Percentiles rank a stretch among this genome's conserved stretches.
phyloP scores from a whole-genome alignment of 768 basidiomycete genomes.

The Tricholoma flavovirens region DNA sequence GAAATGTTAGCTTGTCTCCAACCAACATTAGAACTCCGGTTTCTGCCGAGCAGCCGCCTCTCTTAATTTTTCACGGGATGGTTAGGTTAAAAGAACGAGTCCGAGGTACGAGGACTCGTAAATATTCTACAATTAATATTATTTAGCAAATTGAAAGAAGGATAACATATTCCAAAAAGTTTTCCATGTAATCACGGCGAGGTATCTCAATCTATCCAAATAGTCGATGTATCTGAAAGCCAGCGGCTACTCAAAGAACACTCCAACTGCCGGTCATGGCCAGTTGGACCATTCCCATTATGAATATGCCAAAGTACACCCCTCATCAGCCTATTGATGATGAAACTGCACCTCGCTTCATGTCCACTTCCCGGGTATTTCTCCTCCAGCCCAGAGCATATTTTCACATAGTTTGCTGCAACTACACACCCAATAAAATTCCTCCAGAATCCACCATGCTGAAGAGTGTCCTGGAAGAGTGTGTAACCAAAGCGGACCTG shows the following conservation, averaged over 20 bases:
- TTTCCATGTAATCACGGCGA: neutral
- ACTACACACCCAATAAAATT: constrained; percentile 1
- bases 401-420: neutral
- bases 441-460: neutral
- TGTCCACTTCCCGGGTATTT: neutral
- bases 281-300: neutral
- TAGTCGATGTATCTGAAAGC: constrained; percentile 1
- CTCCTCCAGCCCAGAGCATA: neutral
- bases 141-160: no score
- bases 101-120: no score
- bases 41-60: no score
- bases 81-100: no score
- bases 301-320: neutral
- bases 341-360: neutral
- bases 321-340: constrained; percentile 1
- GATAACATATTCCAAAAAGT: neutral
- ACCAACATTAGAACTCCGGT: no score
- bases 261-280: neutral
- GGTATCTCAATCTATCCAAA: neutral
- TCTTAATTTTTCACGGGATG: no score
- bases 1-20: no score
- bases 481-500: neutral
- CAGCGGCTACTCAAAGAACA: neutral
- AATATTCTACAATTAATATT: no score
- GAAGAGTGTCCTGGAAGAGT: neutral